Percentiles rank a stretch among this genome's conserved stretches.
These are phyloP conservation scores for Torulaspora microellipsoides DNA, from an alignment of 805 yeast genomes.

Conservation along the genomic window DNA sequence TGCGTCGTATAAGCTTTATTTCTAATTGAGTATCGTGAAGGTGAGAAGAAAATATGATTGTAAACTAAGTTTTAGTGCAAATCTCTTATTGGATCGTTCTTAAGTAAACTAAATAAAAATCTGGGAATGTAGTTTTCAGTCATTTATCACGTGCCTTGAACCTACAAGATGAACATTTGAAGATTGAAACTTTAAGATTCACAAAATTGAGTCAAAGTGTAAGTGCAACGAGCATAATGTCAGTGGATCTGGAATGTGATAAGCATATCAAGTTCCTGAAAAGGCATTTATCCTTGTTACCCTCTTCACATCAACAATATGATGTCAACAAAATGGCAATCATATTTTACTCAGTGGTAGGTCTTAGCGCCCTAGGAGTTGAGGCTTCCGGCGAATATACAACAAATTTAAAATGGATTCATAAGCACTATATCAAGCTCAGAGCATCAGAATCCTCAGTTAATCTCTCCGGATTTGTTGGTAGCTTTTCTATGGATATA, in stretches of 20 bases:
- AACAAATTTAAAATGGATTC: slow-evolving; percentile 30
- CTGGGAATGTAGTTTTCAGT: too few species aligned
- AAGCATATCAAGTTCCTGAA: slow-evolving; percentile 42
- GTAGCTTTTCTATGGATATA: slow-evolving; percentile 17
- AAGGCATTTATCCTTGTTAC: slow-evolving; percentile 51
- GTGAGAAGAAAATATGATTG: too few species aligned
- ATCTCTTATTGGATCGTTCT: too few species aligned
- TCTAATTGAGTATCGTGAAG: slow-evolving; percentile 5
- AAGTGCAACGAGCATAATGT: background rate
- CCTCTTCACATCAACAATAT: slow-evolving; percentile 51
- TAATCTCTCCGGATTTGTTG: slow-evolving; percentile 26
- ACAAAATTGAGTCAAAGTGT: too few species aligned
- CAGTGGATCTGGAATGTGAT: background rate
- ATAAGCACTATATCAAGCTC: slow-evolving; percentile 20
- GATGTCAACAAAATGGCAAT: slow-evolving; percentile 69
- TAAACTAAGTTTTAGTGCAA: too few species aligned
- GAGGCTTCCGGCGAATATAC: slow-evolving; percentile 30
- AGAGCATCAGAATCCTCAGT: slow-evolving; percentile 33
- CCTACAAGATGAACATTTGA: too few species aligned
- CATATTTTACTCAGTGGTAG: slow-evolving; percentile 64
- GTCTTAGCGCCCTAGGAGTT: slow-evolving; percentile 34
- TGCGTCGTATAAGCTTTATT: slow-evolving; percentile 40
- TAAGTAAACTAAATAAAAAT: background rate
- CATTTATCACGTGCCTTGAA: too few species aligned
- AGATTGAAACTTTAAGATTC: too few species aligned